Percentiles rank a stretch among this genome's conserved stretches.
Evolutionary conservation across 1,284 basidiomycete species (phyloP).

Genomic region (Ustilago crameri): DNA sequence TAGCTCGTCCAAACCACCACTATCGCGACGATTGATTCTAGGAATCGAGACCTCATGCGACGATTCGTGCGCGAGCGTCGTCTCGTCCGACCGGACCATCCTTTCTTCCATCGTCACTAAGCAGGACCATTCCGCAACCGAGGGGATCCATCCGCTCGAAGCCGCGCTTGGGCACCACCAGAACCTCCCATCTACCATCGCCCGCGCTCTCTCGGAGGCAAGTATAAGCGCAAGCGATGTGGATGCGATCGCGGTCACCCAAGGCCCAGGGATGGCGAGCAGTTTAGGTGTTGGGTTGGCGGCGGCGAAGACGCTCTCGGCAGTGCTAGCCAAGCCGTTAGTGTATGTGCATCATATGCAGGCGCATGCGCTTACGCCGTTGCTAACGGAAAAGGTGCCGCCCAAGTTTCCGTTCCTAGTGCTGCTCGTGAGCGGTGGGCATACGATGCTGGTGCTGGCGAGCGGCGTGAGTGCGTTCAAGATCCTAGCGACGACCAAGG

Average conservation of each 20-base stretch:
- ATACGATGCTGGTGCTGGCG: constrained; percentile 63
- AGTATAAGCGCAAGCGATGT: constrained; percentile 25
- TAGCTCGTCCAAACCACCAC: background rate
- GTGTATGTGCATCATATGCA: constrained; percentile 67
- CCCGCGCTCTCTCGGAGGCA: constrained; percentile 41
- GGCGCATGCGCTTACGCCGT: constrained; percentile 41
- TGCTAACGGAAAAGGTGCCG: constrained; percentile 41
- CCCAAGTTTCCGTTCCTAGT: constrained; percentile 61
- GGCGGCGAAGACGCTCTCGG: constrained; percentile 58
- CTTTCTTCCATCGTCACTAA: constrained; percentile 56
- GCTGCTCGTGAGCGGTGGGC: constrained; percentile 64
- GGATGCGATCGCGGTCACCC: constrained; percentile 66
- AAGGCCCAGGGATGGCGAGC: constrained; percentile 64
- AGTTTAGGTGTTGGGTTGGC: constrained; percentile 58
- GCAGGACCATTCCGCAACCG: constrained; percentile 61
- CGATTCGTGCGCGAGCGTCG: constrained; percentile 64
- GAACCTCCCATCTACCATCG: constrained; percentile 55
- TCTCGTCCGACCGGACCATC: constrained; percentile 51
- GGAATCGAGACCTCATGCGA: constrained; percentile 67
- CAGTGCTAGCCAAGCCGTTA: constrained; percentile 53
- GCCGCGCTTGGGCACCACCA: constrained; percentile 57
- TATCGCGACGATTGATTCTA: constrained; percentile 48
- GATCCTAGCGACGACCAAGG: constrained; percentile 58
- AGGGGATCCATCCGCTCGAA: constrained; percentile 61
- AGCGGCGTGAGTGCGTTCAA: constrained; percentile 39